Base-by-base conservation (phyloP, 2,329 filamentous ascomycete species). In the Epichloe coenophiala region DNA sequence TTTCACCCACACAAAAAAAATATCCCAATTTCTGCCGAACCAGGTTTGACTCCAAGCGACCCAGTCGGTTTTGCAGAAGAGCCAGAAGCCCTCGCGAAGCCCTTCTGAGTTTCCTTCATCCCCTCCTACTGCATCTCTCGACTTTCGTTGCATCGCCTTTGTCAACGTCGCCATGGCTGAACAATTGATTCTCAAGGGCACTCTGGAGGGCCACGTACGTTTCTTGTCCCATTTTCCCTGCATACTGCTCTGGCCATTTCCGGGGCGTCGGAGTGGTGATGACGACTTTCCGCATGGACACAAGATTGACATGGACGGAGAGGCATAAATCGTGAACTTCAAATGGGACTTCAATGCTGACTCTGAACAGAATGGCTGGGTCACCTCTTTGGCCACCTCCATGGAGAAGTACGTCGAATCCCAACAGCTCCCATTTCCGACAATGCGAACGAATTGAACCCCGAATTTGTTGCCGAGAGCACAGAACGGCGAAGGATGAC, bases 351-450 rank as follows among this genome's bases (percentile, higher is more conserved):
- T 39, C 37, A 33, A 33, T 59, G 57, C 60, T 63, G 58, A 64
- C 59, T 53, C 44, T 53, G 47, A 47, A 59, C 63, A 81, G 78
- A 93, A 86, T 81, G 91, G 91, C 82, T 97, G 91, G 91, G 91
- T 97, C 78, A 97, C 91, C 76, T 89, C 83, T 78, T 81, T 97
- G 76, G 91, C 91, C 66, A 97, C 91, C 73, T 96, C 91, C 66
- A 86, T 96, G 77, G 91, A 97, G 86, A 96, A 96, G 88, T 94
- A 84, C 70, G 84, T 63, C 53, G 12, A 50, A 37, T 53, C 21
- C 41, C 13, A n/a, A 42, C 11, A 21, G 15, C 41, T 35, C n/a
- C 42, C 47, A 17, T 39, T 38, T 37, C 50, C 49, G 45, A 41
- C 47, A 42, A 50, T 41, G n/a, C 38, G 45, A 47, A 43, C 39